Percentiles rank a stretch among this genome's conserved stretches.
These are phyloP conservation scores for Fomitopsis palustris DNA, from an alignment of 1,284 basidiomycete genomes.

Conservation along the genomic window DNA sequence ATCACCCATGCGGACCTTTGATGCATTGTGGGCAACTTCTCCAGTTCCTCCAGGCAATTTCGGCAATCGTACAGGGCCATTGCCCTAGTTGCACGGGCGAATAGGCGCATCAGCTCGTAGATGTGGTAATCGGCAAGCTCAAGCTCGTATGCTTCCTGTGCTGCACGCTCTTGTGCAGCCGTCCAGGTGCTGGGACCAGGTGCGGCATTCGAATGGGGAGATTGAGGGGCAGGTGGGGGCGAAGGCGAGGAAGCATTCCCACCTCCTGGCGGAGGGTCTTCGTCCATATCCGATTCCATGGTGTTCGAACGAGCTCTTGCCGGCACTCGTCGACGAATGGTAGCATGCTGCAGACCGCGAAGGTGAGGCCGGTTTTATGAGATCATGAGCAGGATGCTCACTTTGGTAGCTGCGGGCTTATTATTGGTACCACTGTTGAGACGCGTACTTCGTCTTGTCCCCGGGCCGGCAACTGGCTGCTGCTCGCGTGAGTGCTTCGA, in stretches of 20 bases:
- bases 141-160: constrained; percentile 66
- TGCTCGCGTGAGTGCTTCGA: constrained; percentile 46
- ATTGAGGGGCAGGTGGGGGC: constrained; percentile 54
- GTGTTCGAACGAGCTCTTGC: constrained; percentile 52
- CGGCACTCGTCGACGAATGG: constrained; percentile 51
- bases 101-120: constrained; percentile 76
- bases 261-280: constrained; percentile 44
- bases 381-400: background rate
- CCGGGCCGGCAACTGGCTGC: constrained; percentile 32
- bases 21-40: constrained; percentile 72
- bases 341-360: constrained; percentile 17
- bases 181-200: constrained; percentile 56
- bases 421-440: constrained; percentile 50
- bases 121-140: constrained; percentile 80
- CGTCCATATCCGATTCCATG: constrained; percentile 66
- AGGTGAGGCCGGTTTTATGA: constrained; percentile 1
- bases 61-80: constrained; percentile 75
- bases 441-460: constrained; percentile 67
- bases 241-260: constrained; percentile 33
- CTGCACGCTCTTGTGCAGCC: constrained; percentile 56
- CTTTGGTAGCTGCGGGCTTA: constrained; percentile 37
- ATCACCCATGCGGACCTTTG: constrained; percentile 76
- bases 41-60: constrained; percentile 71
- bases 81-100: constrained; percentile 73
- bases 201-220: constrained; percentile 52